These are phyloP conservation scores for Brettanomyces sp. DNA, from an alignment of 805 yeast genomes.

Conservation along the genomic window DNA sequence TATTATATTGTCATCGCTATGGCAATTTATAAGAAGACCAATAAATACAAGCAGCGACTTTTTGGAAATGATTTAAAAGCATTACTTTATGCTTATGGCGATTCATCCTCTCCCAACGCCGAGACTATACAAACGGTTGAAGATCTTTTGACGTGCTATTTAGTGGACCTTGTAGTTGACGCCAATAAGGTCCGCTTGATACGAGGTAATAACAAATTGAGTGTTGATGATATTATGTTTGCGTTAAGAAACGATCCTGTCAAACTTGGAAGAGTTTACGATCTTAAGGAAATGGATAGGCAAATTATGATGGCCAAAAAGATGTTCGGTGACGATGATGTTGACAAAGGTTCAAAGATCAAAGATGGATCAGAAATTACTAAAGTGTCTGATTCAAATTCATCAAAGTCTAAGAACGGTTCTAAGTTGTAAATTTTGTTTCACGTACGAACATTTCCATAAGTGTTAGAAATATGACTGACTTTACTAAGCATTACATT, in stretches of 20 bases:
- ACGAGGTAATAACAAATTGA: conserved; percentile 50
- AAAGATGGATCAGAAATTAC: too few relatives aligned
- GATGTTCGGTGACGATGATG: conserved; percentile 37
- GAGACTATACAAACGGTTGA: conserved; percentile 61
- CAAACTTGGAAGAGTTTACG: conserved; percentile 63
- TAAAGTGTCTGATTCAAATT: too few relatives aligned
- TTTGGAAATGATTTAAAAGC: conserved; percentile 40
- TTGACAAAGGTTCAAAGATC: neutral
- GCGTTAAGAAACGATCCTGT: conserved; percentile 57
- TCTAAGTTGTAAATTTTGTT: too few relatives aligned
- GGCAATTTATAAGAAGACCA: conserved; percentile 9
- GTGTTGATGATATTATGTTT: conserved; percentile 65
- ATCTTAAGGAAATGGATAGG: conserved; percentile 48
- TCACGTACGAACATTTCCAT: too few relatives aligned
- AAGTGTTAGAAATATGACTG: too few relatives aligned
- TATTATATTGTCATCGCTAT: neutral
- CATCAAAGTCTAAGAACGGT: too few relatives aligned
- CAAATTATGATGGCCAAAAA: conserved; percentile 58
- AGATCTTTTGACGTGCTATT: conserved; percentile 55
- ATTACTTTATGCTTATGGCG: conserved; percentile 64
- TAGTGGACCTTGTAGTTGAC: conserved; percentile 41
- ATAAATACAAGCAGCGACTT: conserved; percentile 17
- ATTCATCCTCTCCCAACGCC: conserved; percentile 53
- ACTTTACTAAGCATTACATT: too few relatives aligned
- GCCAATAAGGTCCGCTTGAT: conserved; percentile 43